A percentile compares a stretch with the other conserved stretches of the same genome.
phyloP scores from a whole-genome alignment of 306 rosid species.

The Quercus suber region DNA sequence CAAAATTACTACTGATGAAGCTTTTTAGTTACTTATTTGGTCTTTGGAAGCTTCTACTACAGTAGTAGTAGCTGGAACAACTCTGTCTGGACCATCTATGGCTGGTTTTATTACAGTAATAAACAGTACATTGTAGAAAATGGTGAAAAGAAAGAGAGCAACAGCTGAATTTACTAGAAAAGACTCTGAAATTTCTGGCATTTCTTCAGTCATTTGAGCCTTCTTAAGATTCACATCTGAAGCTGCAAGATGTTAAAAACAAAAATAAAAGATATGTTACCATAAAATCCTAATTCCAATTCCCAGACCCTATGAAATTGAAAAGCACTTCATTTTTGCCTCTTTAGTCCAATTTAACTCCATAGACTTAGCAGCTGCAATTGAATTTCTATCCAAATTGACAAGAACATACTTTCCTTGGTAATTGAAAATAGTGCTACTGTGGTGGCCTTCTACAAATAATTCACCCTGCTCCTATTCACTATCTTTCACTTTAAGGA shows the following conservation, averaged over 20 bases:
- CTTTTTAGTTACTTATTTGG: neutral
- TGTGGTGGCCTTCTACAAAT: too few relatives aligned
- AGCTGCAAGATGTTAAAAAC: constrained; percentile 39
- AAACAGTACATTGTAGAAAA: constrained; percentile 68
- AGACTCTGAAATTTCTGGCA: constrained; percentile 49
- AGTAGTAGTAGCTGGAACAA: constrained; percentile 4
- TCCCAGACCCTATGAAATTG: neutral
- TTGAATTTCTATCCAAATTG: too few relatives aligned
- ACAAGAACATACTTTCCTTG: too few relatives aligned
- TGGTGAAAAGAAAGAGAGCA: constrained; percentile 55
- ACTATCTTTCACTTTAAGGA: too few relatives aligned
- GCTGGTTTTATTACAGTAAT: constrained; percentile 67
- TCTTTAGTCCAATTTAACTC: neutral
- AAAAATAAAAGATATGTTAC: neutral
- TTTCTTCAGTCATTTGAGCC: constrained; percentile 21
- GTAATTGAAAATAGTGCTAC: too few relatives aligned
- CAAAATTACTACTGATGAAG: constrained; percentile 15
- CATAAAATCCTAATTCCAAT: neutral
- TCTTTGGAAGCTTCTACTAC: constrained; percentile 4
- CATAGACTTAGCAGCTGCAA: neutral
- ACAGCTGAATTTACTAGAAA: constrained; percentile 44
- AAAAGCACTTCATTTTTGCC: neutral
- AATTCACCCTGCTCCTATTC: too few relatives aligned
- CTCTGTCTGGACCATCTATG: constrained; percentile 43
- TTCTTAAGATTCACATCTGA: constrained; percentile 35